phyloP scores from a whole-genome alignment of 352 stramenopile genomes.

The Phytophthora hibernalis region DNA sequence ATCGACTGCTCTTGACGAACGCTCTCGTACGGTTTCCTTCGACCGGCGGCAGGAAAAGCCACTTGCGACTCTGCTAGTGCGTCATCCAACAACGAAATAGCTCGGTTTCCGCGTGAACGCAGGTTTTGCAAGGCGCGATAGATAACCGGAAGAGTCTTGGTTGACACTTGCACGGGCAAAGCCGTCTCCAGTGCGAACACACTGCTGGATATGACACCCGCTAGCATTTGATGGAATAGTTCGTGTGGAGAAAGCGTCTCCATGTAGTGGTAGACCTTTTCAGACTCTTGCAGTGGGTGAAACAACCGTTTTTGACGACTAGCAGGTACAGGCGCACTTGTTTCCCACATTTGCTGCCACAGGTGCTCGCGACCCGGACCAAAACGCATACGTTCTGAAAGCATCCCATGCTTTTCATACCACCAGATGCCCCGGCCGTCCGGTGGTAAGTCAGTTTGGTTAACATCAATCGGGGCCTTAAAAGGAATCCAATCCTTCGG shows the following conservation, averaged over 20 bases:
- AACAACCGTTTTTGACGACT: conserved; percentile 78
- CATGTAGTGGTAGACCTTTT: conserved; percentile 86
- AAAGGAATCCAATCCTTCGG: conserved; percentile 81
- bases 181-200: conserved; percentile 65
- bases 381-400: conserved; percentile 79
- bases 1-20: conserved; percentile 46
- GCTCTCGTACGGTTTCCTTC: conserved; percentile 16
- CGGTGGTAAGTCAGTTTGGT: conserved; percentile 34
- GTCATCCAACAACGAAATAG: conserved; percentile 69
- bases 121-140: conserved; percentile 49
- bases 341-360: conserved; percentile 85
- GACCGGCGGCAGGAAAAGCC: conserved; percentile 48
- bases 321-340: conserved; percentile 50
- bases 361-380: conserved; percentile 48
- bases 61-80: conserved; percentile 70
- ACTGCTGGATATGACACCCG: conserved; percentile 62
- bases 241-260: conserved; percentile 81
- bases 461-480: conserved; percentile 31
- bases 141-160: conserved; percentile 41
- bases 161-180: conserved; percentile 41
- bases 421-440: conserved; percentile 67
- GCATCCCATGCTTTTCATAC: conserved; percentile 72
- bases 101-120: conserved; percentile 44
- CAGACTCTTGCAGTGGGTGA: conserved; percentile 73
- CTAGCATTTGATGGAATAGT: conserved; percentile 85